These are phyloP conservation scores for Chlamydomonas schloesseri DNA, from an alignment of 139 green algal genomes.

Conservation along the genomic window DNA sequence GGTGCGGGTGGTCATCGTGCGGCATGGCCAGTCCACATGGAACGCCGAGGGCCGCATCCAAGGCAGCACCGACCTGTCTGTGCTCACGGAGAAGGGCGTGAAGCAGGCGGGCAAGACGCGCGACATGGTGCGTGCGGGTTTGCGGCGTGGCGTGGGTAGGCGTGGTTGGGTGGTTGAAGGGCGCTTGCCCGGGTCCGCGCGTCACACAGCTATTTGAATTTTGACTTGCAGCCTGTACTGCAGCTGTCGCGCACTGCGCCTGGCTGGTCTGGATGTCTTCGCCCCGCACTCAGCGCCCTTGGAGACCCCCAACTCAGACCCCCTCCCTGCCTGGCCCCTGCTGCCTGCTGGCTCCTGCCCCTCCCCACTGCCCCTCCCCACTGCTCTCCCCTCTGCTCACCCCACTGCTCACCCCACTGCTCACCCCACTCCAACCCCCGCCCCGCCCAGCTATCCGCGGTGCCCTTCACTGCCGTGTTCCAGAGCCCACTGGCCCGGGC, in stretches of 20 bases:
- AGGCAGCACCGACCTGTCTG: constrained; percentile 88
- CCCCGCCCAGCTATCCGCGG: constrained; percentile 79
- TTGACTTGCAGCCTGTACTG: not conserved
- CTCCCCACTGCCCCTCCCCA: no score
- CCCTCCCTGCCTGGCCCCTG: no score
- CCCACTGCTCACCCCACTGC: no score
- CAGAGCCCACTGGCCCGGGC: constrained; percentile 84
- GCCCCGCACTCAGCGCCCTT: no score
- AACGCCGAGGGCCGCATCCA: constrained; percentile 94
- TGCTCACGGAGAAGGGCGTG: constrained; percentile 88
- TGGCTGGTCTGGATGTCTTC: no score
- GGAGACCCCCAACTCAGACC: no score
- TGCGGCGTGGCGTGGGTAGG: not conserved
- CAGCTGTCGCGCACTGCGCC: no score
- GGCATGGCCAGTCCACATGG: constrained; percentile 97
- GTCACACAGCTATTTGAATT: no score
- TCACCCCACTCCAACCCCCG: no score
- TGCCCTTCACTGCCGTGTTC: constrained; percentile 79
- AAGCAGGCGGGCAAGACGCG: constrained; percentile 82
- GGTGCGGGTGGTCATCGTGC: constrained; percentile 85
- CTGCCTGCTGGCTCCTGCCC: no score
- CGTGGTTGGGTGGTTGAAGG: no score
- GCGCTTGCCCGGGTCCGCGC: no score
- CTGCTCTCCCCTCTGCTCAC: not conserved
- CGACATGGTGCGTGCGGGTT: constrained; percentile 65